These are phyloP conservation scores for Aristolochia contorta DNA, from an alignment of 164 flowering plant genomes.

Conservation along the genomic window DNA sequence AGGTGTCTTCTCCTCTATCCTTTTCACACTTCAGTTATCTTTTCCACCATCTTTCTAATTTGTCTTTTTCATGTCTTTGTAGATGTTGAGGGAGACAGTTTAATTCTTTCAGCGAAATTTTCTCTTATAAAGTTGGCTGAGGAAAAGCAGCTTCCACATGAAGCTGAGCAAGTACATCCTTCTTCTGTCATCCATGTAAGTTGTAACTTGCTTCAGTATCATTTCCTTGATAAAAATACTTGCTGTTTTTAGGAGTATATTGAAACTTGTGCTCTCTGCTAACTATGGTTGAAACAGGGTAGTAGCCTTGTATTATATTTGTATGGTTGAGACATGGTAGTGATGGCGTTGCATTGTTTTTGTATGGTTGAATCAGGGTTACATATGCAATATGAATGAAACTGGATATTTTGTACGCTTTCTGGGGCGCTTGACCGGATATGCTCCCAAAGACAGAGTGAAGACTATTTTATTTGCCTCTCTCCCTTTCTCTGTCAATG, in stretches of 20 bases:
- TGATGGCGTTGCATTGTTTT: neutral
- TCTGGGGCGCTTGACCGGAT: conserved; percentile 89
- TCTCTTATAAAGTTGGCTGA: conserved; percentile 59
- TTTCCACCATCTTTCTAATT: neutral
- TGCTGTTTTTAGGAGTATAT: too few relatives aligned
- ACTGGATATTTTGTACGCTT: conserved; percentile 92
- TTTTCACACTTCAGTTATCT: too few relatives aligned
- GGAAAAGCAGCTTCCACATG: conserved; percentile 62
- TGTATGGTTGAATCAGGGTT: conserved; percentile 49
- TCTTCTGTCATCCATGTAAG: conserved; percentile 59
- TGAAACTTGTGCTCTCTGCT: too few relatives aligned
- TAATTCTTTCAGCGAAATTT: conserved; percentile 70
- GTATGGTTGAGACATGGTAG: conserved; percentile 39
- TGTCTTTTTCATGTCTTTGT: conserved; percentile 6
- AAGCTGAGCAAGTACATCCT: conserved; percentile 41
- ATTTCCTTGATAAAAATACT: too few relatives aligned
- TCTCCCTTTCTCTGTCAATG: too few relatives aligned
- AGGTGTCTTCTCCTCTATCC: neutral
- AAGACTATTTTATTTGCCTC: too few relatives aligned
- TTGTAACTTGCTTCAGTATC: too few relatives aligned
- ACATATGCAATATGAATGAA: conserved; percentile 73
- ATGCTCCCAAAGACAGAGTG: conserved; percentile 75
- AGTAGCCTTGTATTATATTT: neutral
- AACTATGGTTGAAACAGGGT: too few relatives aligned
- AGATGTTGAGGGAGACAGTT: conserved; percentile 61